phyloP scores from a whole-genome alignment of 345 rosid genomes.

The Angophora floribunda region DNA sequence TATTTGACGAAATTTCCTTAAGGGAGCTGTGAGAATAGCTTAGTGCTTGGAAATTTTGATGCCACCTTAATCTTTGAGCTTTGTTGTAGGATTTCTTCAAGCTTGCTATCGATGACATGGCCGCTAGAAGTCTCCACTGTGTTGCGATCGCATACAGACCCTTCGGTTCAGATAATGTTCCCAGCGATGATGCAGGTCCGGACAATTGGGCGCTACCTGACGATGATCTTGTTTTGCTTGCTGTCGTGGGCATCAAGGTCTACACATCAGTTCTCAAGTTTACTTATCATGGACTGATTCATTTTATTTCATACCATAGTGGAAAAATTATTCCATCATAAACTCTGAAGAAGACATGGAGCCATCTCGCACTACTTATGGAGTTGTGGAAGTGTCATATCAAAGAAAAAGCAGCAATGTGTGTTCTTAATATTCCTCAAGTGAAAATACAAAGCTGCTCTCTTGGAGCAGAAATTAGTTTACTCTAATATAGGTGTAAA shows the following conservation, averaged over 20 bases:
- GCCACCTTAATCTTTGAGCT: not conserved
- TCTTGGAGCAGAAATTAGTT: not conserved
- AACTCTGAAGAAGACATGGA: not conserved
- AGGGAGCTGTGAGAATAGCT: not conserved
- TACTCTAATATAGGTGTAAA: not conserved
- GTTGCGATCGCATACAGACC: conserved; percentile 89
- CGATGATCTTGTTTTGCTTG: conserved; percentile 84
- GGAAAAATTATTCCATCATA: not conserved
- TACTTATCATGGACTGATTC: not conserved
- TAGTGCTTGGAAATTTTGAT: not conserved
- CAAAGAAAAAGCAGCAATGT: not conserved
- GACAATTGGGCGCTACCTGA: conserved; percentile 83
- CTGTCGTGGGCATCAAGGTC: conserved; percentile 96
- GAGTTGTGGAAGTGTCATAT: not conserved
- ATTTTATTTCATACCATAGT: not conserved
- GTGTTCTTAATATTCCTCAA: not conserved
- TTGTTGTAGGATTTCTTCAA: conserved; percentile 52
- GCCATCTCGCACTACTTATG: not conserved
- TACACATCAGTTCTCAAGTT: not conserved
- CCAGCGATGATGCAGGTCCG: conserved; percentile 44
- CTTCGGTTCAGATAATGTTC: conserved; percentile 52
- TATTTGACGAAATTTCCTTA: not conserved
- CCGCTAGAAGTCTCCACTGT: conserved; percentile 83
- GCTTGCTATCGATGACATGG: conserved; percentile 79
- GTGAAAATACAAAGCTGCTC: not conserved